Evolutionary conservation across 805 yeast species (phyloP), one percentile per base, ranked within the genome.

Genomic region (Candida stauntonica): DNA sequence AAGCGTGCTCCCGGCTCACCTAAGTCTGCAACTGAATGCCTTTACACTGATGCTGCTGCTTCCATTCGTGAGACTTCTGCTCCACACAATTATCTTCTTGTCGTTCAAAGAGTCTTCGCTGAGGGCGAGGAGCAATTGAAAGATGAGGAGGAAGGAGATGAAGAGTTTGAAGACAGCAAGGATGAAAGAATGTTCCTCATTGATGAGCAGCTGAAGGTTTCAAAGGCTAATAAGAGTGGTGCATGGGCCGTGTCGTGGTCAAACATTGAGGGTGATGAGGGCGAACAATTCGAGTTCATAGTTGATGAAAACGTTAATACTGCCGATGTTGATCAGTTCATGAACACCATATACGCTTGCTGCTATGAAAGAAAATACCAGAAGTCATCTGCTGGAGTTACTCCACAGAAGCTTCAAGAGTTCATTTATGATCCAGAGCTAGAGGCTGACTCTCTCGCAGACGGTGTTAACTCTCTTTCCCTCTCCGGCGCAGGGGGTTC

Each of bases 251-350:
- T 91, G 19, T 67, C 81, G 0, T 91, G 98, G 98, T 69, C 64
- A 12, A 96, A 93, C 58, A 56, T 77, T 26, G 79, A 78, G 31
- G 96, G 96, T n/a, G 96, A 89, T 52, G 68, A 71, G 5, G 96
- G 87, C 17, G 97, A 89, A 54, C 64, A 69, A 46, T 87, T 82
- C 60, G 95, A 88, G 60, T 89, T 86, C 61, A 70, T 83, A 17
- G 75, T 86, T 35, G 86, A 79, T 44, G 72, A 71, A 33, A 70
- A 72, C 12, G 74, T 79, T n/a, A 66, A 76, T 7, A 47, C 52
- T 12, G 42, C 64, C 13, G 75, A 68, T 18, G 75, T 82, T 28
- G 77, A 81, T 23, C 67, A 69, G 30, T 91, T 91, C 57, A 73
- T 81, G 63, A 56, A 64, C 18, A 67, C 78, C 1, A 67, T 86